A percentile compares a stretch with the other conserved stretches of the same genome.
Conservation (phyloP, 2,329 filamentous ascomycete species). For the Scedosporium apiospermum region DNA sequence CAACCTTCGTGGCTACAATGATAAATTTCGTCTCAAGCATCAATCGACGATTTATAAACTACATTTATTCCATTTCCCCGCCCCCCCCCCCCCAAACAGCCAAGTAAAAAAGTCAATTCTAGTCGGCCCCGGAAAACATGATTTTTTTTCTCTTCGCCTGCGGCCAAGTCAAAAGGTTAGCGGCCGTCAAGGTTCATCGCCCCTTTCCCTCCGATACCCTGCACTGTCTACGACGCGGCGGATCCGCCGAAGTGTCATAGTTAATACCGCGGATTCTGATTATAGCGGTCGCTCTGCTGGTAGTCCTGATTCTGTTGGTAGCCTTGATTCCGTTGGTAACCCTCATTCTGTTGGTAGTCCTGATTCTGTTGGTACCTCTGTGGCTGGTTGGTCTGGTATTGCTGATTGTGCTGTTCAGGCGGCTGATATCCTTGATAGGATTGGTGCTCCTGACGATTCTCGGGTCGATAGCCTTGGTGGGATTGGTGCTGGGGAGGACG, state of each 20-base stretch:
- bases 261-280: slow-evolving; percentile 18
- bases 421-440: background rate
- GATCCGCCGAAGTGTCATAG: background rate
- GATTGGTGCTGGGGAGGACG: slow-evolving; percentile 12
- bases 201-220: too few species aligned
- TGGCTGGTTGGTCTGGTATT: slow-evolving; percentile 7
- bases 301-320: slow-evolving; percentile 15
- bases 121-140: too few species aligned
- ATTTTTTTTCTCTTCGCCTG: too few species aligned
- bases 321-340: slow-evolving; percentile 13
- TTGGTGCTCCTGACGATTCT: background rate
- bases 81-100: too few species aligned
- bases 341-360: slow-evolving; percentile 14
- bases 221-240: too few species aligned
- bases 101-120: too few species aligned
- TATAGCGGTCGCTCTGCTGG: slow-evolving; percentile 15
- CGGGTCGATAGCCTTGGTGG: slow-evolving; percentile 5
- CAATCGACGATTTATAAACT: too few species aligned
- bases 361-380: slow-evolving; percentile 11
- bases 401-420: background rate
- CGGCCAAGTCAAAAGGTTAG: too few species aligned
- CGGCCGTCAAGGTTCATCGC: too few species aligned
- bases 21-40: too few species aligned
- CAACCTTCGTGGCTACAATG: too few species aligned
- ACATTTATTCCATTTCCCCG: too few species aligned